Base-by-base conservation (phyloP, 177 flowering plant species). In the Tripterygium wilfordii region DNA sequence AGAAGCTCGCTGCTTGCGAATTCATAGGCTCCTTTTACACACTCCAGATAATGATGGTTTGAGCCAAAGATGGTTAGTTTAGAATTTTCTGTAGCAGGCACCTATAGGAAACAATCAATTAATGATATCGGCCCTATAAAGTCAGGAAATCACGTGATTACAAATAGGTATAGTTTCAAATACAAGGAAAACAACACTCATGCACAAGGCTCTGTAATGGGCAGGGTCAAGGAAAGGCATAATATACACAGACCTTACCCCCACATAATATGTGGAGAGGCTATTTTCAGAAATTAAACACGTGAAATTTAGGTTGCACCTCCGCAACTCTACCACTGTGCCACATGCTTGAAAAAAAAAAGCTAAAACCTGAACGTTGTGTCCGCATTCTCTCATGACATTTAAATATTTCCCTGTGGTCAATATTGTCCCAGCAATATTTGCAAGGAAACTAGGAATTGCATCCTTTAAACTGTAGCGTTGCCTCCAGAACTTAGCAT, bases 311-410 rank as follows among this genome's bases (percentile, higher is more conserved):
- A n/a, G n/a, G n/a, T n/a, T n/a, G n/a, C n/a, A n/a, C n/a, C n/a
- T n/a, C n/a, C n/a, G n/a, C n/a, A n/a, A n/a, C n/a, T n/a, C n/a
- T n/a, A n/a, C n/a, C n/a, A n/a, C n/a, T n/a, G n/a, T n/a, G n/a
- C n/a, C n/a, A n/a, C n/a, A n/a, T n/a, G n/a, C n/a, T n/a, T n/a
- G n/a, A n/a, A n/a, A n/a, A n/a, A n/a, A 7, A 24, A 24, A 27
- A 14, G 5, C 29, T 9, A 33, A 32, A 61, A 92, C 99, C 99
- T 87, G 96, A 69, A 83, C 87, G 74, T 48, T 76, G 54, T 87
- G 96, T 24, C 97, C 99, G 61, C 99, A 94, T 69, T 94, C 99
- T 68, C 97, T 75, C 96, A 94, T 81, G 64, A 87, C 99, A 77
- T 89, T 94, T 48, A 94, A 69, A 70, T 87, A 94, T 76, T 94